Conservation (phyloP, 768 basidiomycete species). For the Panellus pusillus region DNA sequence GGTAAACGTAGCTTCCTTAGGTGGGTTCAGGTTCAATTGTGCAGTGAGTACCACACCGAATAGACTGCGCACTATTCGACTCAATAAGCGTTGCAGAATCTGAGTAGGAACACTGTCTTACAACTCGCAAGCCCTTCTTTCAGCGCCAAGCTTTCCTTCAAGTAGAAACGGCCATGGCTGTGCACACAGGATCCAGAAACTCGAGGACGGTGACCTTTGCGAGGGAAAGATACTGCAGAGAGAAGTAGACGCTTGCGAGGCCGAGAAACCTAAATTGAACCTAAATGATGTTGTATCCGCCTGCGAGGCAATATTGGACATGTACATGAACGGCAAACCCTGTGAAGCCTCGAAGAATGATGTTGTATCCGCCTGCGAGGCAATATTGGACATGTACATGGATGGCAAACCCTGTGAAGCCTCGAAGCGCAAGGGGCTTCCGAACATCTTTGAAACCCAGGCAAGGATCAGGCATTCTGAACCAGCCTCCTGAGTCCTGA, state of each 20-base stretch:
- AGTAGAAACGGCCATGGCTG: slow-evolving; percentile 56
- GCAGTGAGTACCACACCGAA: slow-evolving; percentile 81
- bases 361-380: slow-evolving; percentile 3
- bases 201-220: slow-evolving; percentile 78
- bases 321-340: slow-evolving; percentile 36
- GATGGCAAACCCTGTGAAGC: slow-evolving; percentile 47
- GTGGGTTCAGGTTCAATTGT: too few species aligned
- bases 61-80: slow-evolving; percentile 56
- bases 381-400: neutral
- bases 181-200: slow-evolving; percentile 70
- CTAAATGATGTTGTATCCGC: slow-evolving; percentile 1
- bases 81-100: neutral
- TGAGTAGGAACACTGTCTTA: slow-evolving; percentile 23
- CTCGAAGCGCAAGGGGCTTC: slow-evolving; percentile 43
- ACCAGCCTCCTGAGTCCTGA: slow-evolving; percentile 40
- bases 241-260: slow-evolving; percentile 67
- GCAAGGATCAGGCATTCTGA: slow-evolving; percentile 48
- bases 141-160: slow-evolving; percentile 58
- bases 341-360: slow-evolving; percentile 43
- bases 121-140: slow-evolving; percentile 58
- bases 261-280: slow-evolving; percentile 76
- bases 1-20: too few species aligned
- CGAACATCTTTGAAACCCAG: slow-evolving; percentile 58
- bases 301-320: neutral
- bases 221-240: slow-evolving; percentile 72